A percentile compares a stretch with the other conserved stretches of the same genome.
phyloP scores from a whole-genome alignment of 345 rosid genomes.

The Salix brachista region DNA sequence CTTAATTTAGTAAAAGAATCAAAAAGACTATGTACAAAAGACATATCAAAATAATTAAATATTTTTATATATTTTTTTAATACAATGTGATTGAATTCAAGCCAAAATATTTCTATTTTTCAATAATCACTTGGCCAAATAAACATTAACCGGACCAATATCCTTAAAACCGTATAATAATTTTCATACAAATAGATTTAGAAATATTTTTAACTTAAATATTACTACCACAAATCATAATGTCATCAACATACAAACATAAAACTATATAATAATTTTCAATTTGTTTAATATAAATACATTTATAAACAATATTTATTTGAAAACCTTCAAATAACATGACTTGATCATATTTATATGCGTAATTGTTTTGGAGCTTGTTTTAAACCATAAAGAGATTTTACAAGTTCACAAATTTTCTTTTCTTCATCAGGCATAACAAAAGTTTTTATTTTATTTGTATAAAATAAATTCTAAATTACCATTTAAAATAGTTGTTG shows the following conservation, averaged over 20 bases:
- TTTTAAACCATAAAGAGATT: neutral
- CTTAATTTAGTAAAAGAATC: neutral
- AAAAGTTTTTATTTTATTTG: neutral
- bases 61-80: neutral
- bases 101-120: neutral
- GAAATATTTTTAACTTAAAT: neutral
- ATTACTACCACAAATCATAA: neutral
- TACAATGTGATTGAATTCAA: neutral
- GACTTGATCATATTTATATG: neutral
- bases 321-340: no score
- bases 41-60: neutral
- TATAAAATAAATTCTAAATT: neutral
- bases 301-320: neutral
- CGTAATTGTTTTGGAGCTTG: neutral
- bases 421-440: neutral
- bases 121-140: neutral
- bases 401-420: neutral
- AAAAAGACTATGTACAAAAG: neutral
- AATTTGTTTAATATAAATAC: neutral
- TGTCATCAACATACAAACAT: neutral
- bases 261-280: neutral
- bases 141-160: neutral
- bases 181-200: neutral
- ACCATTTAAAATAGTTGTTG: neutral
- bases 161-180: constrained; percentile 1